These are phyloP conservation scores for Spencermartinsiella ligniputridi DNA, from an alignment of 1,139 yeast genomes.

Conservation along the genomic window DNA sequence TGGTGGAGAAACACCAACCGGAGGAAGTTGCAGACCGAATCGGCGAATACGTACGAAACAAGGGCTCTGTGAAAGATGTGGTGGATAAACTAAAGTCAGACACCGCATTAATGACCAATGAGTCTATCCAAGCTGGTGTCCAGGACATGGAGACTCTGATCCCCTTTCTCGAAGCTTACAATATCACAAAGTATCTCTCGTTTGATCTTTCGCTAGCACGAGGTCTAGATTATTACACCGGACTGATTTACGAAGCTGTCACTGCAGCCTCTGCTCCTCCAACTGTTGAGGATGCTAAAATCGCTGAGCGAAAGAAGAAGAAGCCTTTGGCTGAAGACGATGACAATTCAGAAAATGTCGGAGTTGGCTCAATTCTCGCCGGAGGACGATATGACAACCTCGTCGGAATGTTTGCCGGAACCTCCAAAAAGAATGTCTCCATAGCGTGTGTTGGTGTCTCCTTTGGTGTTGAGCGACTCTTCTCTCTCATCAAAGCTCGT, in stretches of 20 bases:
- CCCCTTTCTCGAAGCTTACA: constrained; percentile 77
- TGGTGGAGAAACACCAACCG: constrained; percentile 80
- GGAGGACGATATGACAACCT: constrained; percentile 97
- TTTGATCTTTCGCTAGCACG: constrained; percentile 94
- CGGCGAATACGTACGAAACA: constrained; percentile 83
- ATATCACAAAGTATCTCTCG: constrained; percentile 57
- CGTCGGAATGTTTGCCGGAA: constrained; percentile 90
- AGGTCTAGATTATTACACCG: constrained; percentile 96
- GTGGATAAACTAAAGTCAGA: constrained; percentile 53
- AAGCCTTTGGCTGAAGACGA: constrained; percentile 51
- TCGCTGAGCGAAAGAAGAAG: constrained; percentile 26
- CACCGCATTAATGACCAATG: constrained; percentile 55
- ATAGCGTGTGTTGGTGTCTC: constrained; percentile 98
- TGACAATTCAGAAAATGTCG: constrained; percentile 94
- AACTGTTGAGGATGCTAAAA: constrained; percentile 39
- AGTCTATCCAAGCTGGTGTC: constrained; percentile 73
- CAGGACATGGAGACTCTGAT: constrained; percentile 73
- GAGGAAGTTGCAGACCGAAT: constrained; percentile 90
- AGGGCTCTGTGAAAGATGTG: constrained; percentile 71
- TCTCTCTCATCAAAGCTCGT: constrained; percentile 81
- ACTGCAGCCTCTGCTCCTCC: constrained; percentile 96
- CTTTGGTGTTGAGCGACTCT: constrained; percentile 92
- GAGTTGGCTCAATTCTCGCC: constrained; percentile 97
- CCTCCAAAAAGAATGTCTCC: constrained; percentile 60
- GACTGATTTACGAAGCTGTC: constrained; percentile 92